Percentiles rank a stretch among this genome's conserved stretches.
These are phyloP conservation scores for Apiotrichum sp. DNA, from an alignment of 1,284 basidiomycete species.

Conservation along the genomic window DNA sequence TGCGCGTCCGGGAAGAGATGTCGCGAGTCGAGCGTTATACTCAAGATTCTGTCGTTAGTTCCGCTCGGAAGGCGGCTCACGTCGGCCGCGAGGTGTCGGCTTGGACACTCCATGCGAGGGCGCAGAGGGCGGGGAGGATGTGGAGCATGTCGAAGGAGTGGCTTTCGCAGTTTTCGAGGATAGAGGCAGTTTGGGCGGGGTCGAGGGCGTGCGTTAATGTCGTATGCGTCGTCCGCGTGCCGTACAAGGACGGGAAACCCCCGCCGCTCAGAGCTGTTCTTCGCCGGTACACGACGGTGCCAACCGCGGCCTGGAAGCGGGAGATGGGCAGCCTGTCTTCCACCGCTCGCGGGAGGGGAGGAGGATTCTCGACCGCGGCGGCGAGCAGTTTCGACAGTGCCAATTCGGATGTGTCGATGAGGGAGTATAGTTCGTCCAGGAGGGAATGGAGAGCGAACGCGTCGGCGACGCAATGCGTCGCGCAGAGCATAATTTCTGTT, in stretches of 20 bases:
- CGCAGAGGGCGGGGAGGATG: conserved; percentile 68
- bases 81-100: conserved; percentile 50
- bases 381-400: conserved; percentile 20
- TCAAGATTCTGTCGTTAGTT: too few relatives aligned
- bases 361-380: background rate
- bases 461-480: conserved; percentile 68
- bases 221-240: too few relatives aligned
- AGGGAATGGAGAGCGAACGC: conserved; percentile 70
- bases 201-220: too few relatives aligned
- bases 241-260: too few relatives aligned
- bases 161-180: too few relatives aligned
- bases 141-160: too few relatives aligned
- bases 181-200: too few relatives aligned
- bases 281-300: too few relatives aligned
- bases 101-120: conserved; percentile 60
- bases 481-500: conserved; percentile 60
- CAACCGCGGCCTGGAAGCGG: background rate
- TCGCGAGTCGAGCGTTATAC: background rate
- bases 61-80: conserved; percentile 38
- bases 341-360: conserved; percentile 13
- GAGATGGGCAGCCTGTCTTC: conserved; percentile 19
- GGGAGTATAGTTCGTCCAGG: conserved; percentile 63
- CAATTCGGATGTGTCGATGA: conserved; percentile 28
- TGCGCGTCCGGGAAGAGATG: background rate
- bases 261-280: too few relatives aligned